Evolutionary conservation across 257 asterid species (phyloP), one percentile per base, ranked within the genome.

Genomic region (Solanum tarapatanum): DNA sequence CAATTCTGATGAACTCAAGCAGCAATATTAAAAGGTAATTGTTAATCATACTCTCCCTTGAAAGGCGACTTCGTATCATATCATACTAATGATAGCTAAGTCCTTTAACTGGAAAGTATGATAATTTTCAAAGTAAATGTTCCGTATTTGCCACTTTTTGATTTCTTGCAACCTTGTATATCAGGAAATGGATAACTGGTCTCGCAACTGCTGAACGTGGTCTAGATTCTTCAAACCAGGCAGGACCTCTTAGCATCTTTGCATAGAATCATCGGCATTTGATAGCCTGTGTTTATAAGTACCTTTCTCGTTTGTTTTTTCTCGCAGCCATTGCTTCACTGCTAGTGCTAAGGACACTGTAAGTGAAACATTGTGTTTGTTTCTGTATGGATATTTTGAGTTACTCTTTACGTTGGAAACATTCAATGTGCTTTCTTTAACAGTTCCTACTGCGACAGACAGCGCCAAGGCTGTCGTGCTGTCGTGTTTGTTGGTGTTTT

Each of bases 131-230:
- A 58, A 83, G 6, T 24, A 23, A 64, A 51, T n/a, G 5, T 6
- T 36, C 79, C 11, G 24, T 58, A 21, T 62, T 66, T 60, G 36
- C 36, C 24, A 30, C 62, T 16, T 39, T 7, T 24, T 68, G 17
- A 64, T 62, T 66, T 24, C 64, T 85, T n/a, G 82, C 17, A 55
- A 55, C 58, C 69, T 73, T 89, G 84, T 83, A 26, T 91, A 89
- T 85, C 90, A 95, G 98, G 97, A 95, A 92, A 86, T 89, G 93
- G 92, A 89, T 94, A 8, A 94, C 96, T 21, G 98, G 98, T 85
- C 89, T 95, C 75, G 96, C 94, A 83, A 94, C 93, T 24, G 94
- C 91, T 12, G 96, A 92, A 88, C 95, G 98, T 12, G 97, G 98
- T 88, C 94, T 95, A n/a, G 97, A 92, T 89, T 94, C 98, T 19